Evolutionary conservation across 192 early-diverging fungal genomes (phyloP), one percentile per base, ranked within the genome.

Genomic region (Umbelopsis vinacea): DNA sequence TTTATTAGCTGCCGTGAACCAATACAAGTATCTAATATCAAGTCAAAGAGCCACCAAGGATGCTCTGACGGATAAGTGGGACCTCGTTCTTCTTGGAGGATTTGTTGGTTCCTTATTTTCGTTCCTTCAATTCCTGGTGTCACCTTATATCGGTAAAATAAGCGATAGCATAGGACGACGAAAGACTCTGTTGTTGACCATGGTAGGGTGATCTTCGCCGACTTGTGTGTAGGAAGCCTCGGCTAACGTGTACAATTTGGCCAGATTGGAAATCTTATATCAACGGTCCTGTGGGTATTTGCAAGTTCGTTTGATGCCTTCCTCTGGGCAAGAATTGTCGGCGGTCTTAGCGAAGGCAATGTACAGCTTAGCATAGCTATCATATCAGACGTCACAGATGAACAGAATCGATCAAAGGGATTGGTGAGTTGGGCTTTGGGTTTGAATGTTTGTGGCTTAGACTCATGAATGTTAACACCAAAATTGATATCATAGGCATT

Each of bases 351-450:
- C 60, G 97, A 99, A 76, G 97, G 97, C 50, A 99, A 99, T 73
- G 95, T 99, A 17, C 97, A 99, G 81, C 88, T 99, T 50, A 94
- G 92, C 3, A 94, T 95, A 46, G 96, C 97, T 0, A 95, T 97
- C 76, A 96, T 99, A 47, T 92, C 95, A 19, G 97, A 99, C 74
- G 87, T 98, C 54, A 97, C 97, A 0, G 90, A 92, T 0, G 81
- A 85, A 0, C 82, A 89, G 69, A 89, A 85, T 0, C 75, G 97
- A 23, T 96, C 95, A 3, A 81, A 81, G 22, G 92, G 92, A 37
- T 80, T 99, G 86, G 93, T 92, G 75, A 54, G 73, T 70, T n/a
- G 12, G 55, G 29, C 38, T 46, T 23, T 17, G 15, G 45, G 26
- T 4, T n/a, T 46, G 8, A 7, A 22, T 12, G 4, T 1, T 12